phyloP scores from a whole-genome alignment of 1,139 yeast genomes.

The Sugiyamaella xylanicola region DNA sequence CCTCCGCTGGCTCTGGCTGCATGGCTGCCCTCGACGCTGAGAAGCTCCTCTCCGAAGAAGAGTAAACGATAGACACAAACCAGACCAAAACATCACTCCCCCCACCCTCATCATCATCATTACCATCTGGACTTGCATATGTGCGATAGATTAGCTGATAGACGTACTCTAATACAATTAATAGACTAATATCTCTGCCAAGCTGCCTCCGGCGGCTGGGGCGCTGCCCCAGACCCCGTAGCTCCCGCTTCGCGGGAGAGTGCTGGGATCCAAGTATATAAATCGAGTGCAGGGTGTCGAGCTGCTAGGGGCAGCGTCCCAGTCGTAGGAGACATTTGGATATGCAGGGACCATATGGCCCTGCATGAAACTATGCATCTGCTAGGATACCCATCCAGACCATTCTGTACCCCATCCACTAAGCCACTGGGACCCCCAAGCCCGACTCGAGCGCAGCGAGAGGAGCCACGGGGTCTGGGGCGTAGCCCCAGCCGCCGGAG shows the following conservation, averaged over 20 bases:
- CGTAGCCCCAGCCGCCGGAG: background rate
- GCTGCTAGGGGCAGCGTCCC: background rate
- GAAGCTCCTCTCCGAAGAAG: conserved; percentile 66
- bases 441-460: background rate
- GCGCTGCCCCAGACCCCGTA: background rate
- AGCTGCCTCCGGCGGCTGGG: background rate
- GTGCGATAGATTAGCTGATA: conserved; percentile 4
- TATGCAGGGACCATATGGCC: too few relatives aligned
- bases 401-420: too few relatives aligned
- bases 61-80: conserved; percentile 18
- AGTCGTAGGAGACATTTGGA: background rate
- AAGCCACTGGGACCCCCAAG: background rate
- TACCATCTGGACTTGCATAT: conserved; percentile 4
- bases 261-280: too few relatives aligned
- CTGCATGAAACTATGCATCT: background rate
- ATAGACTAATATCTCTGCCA: background rate
- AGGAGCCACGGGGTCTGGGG: background rate
- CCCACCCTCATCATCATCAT: background rate
- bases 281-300: too few relatives aligned
- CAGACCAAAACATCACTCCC: too few relatives aligned
- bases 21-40: conserved; percentile 99
- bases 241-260: background rate
- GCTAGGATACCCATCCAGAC: too few relatives aligned
- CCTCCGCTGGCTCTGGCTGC: conserved; percentile 99
- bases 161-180: conserved; percentile 9